Evolutionary conservation across 192 early-diverging fungal genomes (phyloP), one percentile per base, ranked within the genome.

Genomic region (Linnemannia exigua): DNA sequence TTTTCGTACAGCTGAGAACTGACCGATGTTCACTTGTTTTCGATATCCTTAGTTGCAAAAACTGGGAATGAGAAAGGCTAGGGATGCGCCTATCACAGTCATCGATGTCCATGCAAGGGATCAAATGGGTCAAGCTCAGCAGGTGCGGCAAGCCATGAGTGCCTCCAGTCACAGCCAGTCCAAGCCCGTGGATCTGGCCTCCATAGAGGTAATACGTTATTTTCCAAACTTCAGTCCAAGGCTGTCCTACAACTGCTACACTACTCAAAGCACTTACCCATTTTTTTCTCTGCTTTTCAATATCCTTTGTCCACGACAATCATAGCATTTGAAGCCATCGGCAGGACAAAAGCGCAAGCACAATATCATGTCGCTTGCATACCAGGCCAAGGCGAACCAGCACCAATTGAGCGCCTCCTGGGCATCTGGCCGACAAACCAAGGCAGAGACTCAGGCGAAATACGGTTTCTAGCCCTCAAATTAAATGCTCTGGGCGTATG

Each of bases 351-450:
- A 94, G 77, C 91, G 91, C 50, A 95, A 93, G 74, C 92, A 95
- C 88, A 96, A 96, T 74, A 91, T 95, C 74, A 93, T 95, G 93
- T 94, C 92, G 36, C 79, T 96, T 47, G 95, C 95, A 15, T 90
- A 91, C 66, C 93, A 95, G 79, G 93, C 95, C n/a, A 90, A 92
- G 69, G 92, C 90, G 31, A 94, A 92, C 72, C 92, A 93, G 70
- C 82, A 85, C 41, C 89, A 91, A 58, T 66, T 96, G 41, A 90
- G 90, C 33, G 94, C 95, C 72, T 82, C 88, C 14, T 91, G 91
- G 87, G 94, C 94, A 37, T 88, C 89, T 2, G 90, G 92, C 72
- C 88, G 90, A 28, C 90, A 87, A 38, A 91, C 94, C 17, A 95
- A 93, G 61, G 89, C 91, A 72, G 94, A 93, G 75, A 91, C 94